These are phyloP conservation scores for Chrysoporthe cubensis DNA, from an alignment of 2,329 filamentous ascomycete species.

Conservation along the genomic window DNA sequence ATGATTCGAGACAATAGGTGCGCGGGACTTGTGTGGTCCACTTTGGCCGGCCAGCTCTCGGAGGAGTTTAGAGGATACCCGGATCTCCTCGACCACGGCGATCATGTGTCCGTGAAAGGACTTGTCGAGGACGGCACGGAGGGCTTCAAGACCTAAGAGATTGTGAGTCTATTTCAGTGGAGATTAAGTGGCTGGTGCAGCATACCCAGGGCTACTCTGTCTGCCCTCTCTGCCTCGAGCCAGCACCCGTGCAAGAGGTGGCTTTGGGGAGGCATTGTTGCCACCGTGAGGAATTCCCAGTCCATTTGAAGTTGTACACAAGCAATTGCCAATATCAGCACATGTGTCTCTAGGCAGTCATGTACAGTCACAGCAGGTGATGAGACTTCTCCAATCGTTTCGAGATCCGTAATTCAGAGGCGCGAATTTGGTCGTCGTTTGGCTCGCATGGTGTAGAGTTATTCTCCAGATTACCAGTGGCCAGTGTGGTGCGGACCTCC, in stretches of 20 bases:
- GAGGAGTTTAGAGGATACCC: conserved; percentile 48
- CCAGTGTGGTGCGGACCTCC: neutral
- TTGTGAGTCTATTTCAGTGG: neutral
- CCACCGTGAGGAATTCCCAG: conserved; percentile 20
- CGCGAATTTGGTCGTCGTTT: conserved; percentile 1
- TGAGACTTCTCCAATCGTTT: neutral
- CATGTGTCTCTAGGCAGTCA: neutral
- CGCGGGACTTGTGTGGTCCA: conserved; percentile 53
- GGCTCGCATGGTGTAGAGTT: conserved; percentile 7
- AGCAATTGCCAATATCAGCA: neutral
- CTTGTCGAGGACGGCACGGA: conserved; percentile 51
- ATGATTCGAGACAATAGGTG: conserved; percentile 57
- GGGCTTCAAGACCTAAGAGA: conserved; percentile 48
- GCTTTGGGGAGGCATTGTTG: conserved; percentile 22
- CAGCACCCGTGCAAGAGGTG: conserved; percentile 57
- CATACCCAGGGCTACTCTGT: conserved; percentile 44
- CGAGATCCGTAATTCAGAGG: neutral
- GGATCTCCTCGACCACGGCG: conserved; percentile 52
- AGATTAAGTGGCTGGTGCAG: too few relatives aligned
- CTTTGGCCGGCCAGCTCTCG: conserved; percentile 59
- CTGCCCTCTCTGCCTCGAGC: conserved; percentile 57
- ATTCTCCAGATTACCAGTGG: too few relatives aligned
- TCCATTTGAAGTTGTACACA: conserved; percentile 12
- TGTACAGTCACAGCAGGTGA: neutral
- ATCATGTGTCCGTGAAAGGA: conserved; percentile 51